Evolutionary conservation across 1,139 yeast species (phyloP).

Genomic region (Taiozyma sp.): DNA sequence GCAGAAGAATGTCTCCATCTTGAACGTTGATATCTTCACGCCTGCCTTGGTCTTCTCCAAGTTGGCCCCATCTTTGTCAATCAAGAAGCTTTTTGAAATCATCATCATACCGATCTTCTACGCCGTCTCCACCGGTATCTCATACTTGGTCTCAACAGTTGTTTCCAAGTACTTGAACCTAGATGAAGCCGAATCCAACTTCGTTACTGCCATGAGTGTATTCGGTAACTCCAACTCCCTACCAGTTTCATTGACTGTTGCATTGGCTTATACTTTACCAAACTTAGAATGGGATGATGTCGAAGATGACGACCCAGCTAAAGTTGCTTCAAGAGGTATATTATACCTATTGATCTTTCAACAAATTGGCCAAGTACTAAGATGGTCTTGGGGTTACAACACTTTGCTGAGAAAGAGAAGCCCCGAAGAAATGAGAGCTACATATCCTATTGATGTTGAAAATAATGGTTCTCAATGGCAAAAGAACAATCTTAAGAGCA

Average conservation of each 20-base stretch:
- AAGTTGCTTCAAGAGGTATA: constrained; percentile 72
- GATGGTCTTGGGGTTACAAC: constrained; percentile 86
- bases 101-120: constrained; percentile 64
- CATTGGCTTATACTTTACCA: constrained; percentile 68
- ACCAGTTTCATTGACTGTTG: constrained; percentile 69
- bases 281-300: constrained; percentile 71
- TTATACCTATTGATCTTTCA: constrained; percentile 68
- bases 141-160: constrained; percentile 47
- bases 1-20: constrained; percentile 55
- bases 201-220: constrained; percentile 80
- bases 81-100: constrained; percentile 60
- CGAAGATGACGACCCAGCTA: constrained; percentile 55
- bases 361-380: constrained; percentile 70
- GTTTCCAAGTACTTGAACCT: constrained; percentile 43
- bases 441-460: constrained; percentile 1
- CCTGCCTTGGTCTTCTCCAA: constrained; percentile 75
- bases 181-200: constrained; percentile 64
- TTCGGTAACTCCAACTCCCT: constrained; percentile 77
- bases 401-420: constrained; percentile 41
- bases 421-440: constrained; percentile 1
- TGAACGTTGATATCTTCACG: constrained; percentile 72
- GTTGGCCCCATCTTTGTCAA: constrained; percentile 61
- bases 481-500: background rate
- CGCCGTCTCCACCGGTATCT: constrained; percentile 55
- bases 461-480: background rate